phyloP scores from a whole-genome alignment of 1,284 basidiomycete species.

The Agaricales sp. region DNA sequence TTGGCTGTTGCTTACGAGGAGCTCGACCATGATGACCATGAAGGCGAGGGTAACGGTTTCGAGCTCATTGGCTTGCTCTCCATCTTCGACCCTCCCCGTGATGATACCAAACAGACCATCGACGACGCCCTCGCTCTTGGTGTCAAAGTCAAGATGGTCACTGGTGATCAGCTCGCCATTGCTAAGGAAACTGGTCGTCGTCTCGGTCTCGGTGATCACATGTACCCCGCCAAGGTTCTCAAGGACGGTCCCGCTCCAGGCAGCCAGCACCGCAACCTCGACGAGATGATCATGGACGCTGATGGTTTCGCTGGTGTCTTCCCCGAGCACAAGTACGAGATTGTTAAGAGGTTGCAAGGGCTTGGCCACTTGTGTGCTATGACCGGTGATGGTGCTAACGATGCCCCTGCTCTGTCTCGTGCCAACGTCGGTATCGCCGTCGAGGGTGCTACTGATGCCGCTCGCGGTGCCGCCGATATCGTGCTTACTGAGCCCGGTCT shows the following conservation, averaged over 20 bases:
- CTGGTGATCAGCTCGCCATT: slow-evolving; percentile 98
- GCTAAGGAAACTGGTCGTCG: slow-evolving; percentile 98
- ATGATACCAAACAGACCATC: slow-evolving; percentile 98
- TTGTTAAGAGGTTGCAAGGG: slow-evolving; percentile 88
- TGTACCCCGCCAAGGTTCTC: slow-evolving; percentile 93
- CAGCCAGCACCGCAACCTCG: slow-evolving; percentile 72
- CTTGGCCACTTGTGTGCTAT: slow-evolving; percentile 84
- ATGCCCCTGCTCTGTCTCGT: slow-evolving; percentile 87
- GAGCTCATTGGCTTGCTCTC: slow-evolving; percentile 95
- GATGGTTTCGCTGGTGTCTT: slow-evolving; percentile 94
- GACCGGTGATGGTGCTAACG: slow-evolving; percentile 98
- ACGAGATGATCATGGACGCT: slow-evolving; percentile 90
- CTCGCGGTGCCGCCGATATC: slow-evolving; percentile 92
- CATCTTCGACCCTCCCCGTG: slow-evolving; percentile 97
- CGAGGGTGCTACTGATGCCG: slow-evolving; percentile 93
- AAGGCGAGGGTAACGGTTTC: slow-evolving; percentile 89
- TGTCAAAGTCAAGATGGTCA: slow-evolving; percentile 99
- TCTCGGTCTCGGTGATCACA: slow-evolving; percentile 90
- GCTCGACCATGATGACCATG: slow-evolving; percentile 70
- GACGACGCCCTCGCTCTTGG: slow-evolving; percentile 94
- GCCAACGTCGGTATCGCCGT: slow-evolving; percentile 97
- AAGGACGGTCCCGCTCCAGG: slow-evolving; percentile 82
- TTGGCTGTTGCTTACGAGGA: slow-evolving; percentile 96
- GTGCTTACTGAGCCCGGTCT: slow-evolving; percentile 93
- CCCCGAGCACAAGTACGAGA: slow-evolving; percentile 89